Conservation (phyloP, 2,329 filamentous ascomycete species). For the Xylaria multiplex region DNA sequence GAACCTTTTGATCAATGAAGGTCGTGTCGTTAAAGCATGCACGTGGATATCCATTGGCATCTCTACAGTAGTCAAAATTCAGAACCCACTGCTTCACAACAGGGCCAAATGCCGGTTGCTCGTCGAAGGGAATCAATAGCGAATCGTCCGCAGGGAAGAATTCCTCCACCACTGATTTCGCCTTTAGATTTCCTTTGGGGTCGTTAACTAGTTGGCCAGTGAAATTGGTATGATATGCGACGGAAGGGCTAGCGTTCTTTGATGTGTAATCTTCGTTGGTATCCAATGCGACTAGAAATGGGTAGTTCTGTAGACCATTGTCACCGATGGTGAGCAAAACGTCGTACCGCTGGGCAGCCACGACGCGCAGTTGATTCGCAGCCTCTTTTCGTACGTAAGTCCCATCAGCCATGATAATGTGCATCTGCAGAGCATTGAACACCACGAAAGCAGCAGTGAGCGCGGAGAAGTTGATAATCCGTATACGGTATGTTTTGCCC, state of each 20-base stretch:
- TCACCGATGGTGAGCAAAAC: constrained; percentile 56
- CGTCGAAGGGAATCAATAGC: constrained; percentile 66
- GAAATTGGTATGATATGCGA: constrained; percentile 50
- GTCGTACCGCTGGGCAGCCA: constrained; percentile 59
- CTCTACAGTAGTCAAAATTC: constrained; percentile 66
- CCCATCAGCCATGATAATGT: constrained; percentile 57
- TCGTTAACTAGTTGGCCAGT: constrained; percentile 58
- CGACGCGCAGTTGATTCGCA: constrained; percentile 54
- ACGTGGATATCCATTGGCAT: constrained; percentile 70
- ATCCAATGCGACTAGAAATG: constrained; percentile 57
- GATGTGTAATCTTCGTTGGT: constrained; percentile 55
- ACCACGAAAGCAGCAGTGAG: constrained; percentile 56
- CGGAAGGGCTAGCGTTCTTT: constrained; percentile 33
- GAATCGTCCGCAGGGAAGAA: constrained; percentile 71
- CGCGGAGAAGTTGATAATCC: constrained; percentile 59
- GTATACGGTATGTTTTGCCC: constrained; percentile 59
- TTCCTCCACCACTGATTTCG: constrained; percentile 47
- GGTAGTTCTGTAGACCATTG: constrained; percentile 53
- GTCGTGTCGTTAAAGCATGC: constrained; percentile 72
- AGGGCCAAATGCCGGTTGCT: constrained; percentile 58
- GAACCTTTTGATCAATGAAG: constrained; percentile 75
- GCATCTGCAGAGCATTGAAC: constrained; percentile 57
- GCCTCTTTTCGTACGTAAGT: constrained; percentile 52
- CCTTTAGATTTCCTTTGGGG: constrained; percentile 42
- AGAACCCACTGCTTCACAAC: constrained; percentile 67